These are phyloP conservation scores for Phytophthora crassamura DNA, from an alignment of 352 stramenopile genomes.

Conservation along the genomic window DNA sequence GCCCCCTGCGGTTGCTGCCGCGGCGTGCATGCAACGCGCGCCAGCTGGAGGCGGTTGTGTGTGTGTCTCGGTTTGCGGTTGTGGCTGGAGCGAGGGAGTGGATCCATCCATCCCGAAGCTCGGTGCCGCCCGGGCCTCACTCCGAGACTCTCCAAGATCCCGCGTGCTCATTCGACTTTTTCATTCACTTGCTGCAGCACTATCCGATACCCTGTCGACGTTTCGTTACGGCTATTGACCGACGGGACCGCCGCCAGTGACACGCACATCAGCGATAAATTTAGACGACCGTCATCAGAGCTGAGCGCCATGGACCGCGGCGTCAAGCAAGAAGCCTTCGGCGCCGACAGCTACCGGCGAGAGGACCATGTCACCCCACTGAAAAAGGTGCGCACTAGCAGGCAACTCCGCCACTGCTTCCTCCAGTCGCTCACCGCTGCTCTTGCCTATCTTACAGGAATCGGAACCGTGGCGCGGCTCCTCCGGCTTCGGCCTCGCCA, in stretches of 20 bases:
- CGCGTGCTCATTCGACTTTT: conserved; percentile 16
- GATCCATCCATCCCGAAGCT: conserved; percentile 38
- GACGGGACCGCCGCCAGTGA: conserved; percentile 23
- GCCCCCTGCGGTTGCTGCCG: neutral
- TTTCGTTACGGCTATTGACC: conserved; percentile 34
- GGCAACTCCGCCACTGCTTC: neutral
- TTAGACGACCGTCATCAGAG: conserved; percentile 23
- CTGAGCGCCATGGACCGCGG: conserved; percentile 28
- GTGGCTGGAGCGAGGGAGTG: conserved; percentile 17
- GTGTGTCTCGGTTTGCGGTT: conserved; percentile 37
- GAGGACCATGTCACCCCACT: conserved; percentile 27
- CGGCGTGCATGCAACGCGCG: conserved; percentile 27
- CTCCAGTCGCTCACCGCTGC: conserved; percentile 30
- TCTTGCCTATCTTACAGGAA: conserved; percentile 48
- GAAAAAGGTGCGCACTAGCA: conserved; percentile 41
- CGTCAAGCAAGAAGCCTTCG: conserved; percentile 31
- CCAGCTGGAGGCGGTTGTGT: conserved; percentile 33
- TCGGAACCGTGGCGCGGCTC: conserved; percentile 71
- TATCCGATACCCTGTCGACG: neutral
- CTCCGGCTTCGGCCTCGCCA: conserved; percentile 78
- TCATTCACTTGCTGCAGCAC: neutral
- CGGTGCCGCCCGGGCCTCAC: conserved; percentile 5
- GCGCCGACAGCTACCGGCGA: conserved; percentile 39
- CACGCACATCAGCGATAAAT: conserved; percentile 32
- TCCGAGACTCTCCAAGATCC: conserved; percentile 39